Evolutionary conservation across 352 stramenopile species (phyloP).

Genomic region (Pythium inflatum): DNA sequence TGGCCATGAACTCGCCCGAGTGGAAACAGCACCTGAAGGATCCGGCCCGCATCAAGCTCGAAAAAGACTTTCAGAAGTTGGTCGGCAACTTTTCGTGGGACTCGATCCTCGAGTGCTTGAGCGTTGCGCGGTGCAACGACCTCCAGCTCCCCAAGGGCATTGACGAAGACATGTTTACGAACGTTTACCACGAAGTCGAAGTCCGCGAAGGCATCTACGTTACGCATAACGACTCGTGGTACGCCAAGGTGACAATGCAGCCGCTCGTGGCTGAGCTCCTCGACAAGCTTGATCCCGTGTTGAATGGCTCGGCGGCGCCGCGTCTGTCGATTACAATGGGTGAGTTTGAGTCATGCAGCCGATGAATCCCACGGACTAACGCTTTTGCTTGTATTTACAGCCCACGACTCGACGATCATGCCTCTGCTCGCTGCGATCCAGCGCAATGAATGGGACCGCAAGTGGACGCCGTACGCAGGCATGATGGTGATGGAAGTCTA

Average conservation of each 20-base stretch:
- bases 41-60: constrained; percentile 48
- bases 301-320: constrained; percentile 48
- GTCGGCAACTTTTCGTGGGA: constrained; percentile 85
- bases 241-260: constrained; percentile 85
- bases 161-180: constrained; percentile 76
- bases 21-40: constrained; percentile 59
- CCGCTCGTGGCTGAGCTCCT: constrained; percentile 78
- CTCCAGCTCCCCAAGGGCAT: constrained; percentile 62
- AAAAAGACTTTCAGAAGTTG: constrained; percentile 60
- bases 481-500: constrained; percentile 81
- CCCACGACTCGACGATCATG: constrained; percentile 88
- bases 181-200: constrained; percentile 80
- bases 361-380: neutral
- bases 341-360: constrained; percentile 32
- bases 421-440: constrained; percentile 74
- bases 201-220: constrained; percentile 63
- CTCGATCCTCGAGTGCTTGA: constrained; percentile 81
- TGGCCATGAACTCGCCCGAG: constrained; percentile 58
- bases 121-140: constrained; percentile 79
- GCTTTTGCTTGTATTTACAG: constrained; percentile 23
- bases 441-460: constrained; percentile 78
- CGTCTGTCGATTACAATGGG: constrained; percentile 82
- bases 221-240: constrained; percentile 82
- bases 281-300: constrained; percentile 50
- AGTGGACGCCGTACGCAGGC: constrained; percentile 84